A percentile compares a stretch with the other conserved stretches of the same genome.
These are phyloP conservation scores for Melampsora allii-populina DNA, from an alignment of 1,284 basidiomycete species.

Conservation along the genomic window DNA sequence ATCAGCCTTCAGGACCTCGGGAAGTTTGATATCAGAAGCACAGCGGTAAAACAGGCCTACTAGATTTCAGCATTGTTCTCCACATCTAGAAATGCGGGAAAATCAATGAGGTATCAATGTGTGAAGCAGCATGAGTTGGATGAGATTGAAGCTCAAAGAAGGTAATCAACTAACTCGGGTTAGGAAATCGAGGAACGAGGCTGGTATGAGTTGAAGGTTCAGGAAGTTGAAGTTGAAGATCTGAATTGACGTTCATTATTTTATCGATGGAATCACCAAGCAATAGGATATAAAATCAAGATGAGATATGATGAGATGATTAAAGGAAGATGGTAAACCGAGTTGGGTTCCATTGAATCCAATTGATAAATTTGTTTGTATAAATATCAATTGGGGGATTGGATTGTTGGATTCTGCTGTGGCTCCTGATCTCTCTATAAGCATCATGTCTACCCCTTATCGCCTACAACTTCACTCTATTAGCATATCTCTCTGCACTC, in stretches of 20 bases:
- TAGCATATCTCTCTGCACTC: no score
- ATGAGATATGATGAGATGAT: conserved; percentile 25
- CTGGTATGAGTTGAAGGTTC: background rate
- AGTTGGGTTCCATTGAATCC: no score
- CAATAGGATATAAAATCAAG: background rate
- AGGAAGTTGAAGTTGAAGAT: background rate
- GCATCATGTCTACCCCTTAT: no score
- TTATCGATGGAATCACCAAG: no score
- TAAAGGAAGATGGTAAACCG: background rate
- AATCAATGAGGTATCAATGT: background rate
- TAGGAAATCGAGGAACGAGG: conserved; percentile 2
- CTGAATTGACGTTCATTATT: no score
- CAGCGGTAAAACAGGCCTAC: conserved; percentile 20
- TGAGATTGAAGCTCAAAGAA: background rate
- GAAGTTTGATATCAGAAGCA: conserved; percentile 2
- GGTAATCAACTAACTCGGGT: conserved; percentile 35
- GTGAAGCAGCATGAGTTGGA: background rate
- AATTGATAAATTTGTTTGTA: no score
- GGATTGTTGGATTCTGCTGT: no score
- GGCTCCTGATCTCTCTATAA: no score
- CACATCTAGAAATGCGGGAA: conserved; percentile 13
- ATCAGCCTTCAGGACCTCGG: background rate
- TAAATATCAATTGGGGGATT: no score
- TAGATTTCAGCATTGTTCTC: conserved; percentile 40
- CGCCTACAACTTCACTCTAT: no score